phyloP scores from a whole-genome alignment of 2,329 filamentous ascomycete species.

The Onygena corvina region DNA sequence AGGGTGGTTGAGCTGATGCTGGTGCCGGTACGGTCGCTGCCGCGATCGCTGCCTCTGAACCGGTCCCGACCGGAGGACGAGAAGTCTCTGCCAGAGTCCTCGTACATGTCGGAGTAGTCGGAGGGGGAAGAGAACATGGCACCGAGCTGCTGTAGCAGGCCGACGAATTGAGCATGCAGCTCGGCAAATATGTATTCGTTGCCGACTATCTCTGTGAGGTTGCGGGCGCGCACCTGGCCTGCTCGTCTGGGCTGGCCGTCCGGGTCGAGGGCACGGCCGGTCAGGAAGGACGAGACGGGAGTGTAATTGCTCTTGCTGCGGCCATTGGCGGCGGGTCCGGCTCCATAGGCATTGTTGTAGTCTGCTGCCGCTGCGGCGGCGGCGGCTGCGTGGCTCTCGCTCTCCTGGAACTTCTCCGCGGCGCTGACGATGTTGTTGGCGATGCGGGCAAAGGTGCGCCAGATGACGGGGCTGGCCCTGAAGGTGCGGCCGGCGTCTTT shows the following conservation, averaged over 20 bases:
- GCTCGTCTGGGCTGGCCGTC: slow-evolving; percentile 43
- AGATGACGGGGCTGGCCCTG: slow-evolving; percentile 38
- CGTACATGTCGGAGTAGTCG: slow-evolving; percentile 27
- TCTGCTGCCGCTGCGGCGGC: not conserved
- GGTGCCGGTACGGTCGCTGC: slow-evolving; percentile 18
- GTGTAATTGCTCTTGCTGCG: slow-evolving; percentile 34
- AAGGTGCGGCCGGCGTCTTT: slow-evolving; percentile 40
- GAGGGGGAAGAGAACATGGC: slow-evolving; percentile 34
- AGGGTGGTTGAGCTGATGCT: not conserved
- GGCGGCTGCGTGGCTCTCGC: slow-evolving; percentile 23
- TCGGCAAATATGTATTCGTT: slow-evolving; percentile 48
- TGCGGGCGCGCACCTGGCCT: slow-evolving; percentile 44
- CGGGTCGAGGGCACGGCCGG: slow-evolving; percentile 44
- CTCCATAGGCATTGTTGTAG: not conserved
- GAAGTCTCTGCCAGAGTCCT: not conserved
- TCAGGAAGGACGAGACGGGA: slow-evolving; percentile 47
- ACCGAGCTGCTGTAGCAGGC: slow-evolving; percentile 38
- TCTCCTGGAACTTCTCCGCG: slow-evolving; percentile 35
- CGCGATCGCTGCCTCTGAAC: slow-evolving; percentile 20
- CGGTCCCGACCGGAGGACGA: not conserved
- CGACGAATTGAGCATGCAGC: slow-evolving; percentile 44
- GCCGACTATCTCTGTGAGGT: slow-evolving; percentile 47
- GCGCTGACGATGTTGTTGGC: slow-evolving; percentile 41
- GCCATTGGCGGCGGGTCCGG: not conserved
- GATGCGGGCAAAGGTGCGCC: slow-evolving; percentile 44